Evolutionary conservation across 257 asterid genomes (phyloP), one percentile per base, ranked within the genome.

Genomic region (Handroanthus guayacan): DNA sequence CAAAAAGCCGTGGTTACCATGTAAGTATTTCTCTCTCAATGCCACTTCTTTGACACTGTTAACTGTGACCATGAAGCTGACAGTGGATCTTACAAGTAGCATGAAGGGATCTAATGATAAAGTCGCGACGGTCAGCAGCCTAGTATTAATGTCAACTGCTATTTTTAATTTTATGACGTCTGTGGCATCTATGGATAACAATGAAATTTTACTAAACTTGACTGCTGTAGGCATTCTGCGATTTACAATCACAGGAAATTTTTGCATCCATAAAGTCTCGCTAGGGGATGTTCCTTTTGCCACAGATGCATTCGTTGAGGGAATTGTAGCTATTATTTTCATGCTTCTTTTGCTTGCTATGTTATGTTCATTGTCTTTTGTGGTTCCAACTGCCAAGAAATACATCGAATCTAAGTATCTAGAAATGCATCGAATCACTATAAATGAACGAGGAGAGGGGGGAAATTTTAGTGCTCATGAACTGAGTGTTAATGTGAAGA

Each of bases 1-100:
- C 75, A 81, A 41, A 63, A 39, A 45, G 6, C n/a, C 34, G 11
- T 81, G 88, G 88, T 75, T 84, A n/a, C 88, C 88, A 0, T 75
- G 78, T 10, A 75, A 72, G 63, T 67, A 66, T 12, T 75, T 84
- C 78, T 67, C 80, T 13, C 80, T 84, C 65, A 81, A 81, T 18
- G 84, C 86, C 9, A 20, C 44, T 72, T 75, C 76, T 1, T 20
- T 81, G 20, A 81, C 88, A 1, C 12, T 84, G 38, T 47, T 84
- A 3, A 72, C 84, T 2, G 84, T 84, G 25, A 66, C 80, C 1
- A 63, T 78, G 50, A 84, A 84, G 81, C 78, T 79, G 1, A 78
- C 88, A 0, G 18, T 71, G 1, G 86, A 84, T 62, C 84, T 84
- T 36, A 76, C 81, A 1, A 68, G 67, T 55, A 37, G 36, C 0